A percentile compares a stretch with the other conserved stretches of the same genome.
phyloP scores from a whole-genome alignment of 176 grass and related monocot genomes.

The Poa annua region DNA sequence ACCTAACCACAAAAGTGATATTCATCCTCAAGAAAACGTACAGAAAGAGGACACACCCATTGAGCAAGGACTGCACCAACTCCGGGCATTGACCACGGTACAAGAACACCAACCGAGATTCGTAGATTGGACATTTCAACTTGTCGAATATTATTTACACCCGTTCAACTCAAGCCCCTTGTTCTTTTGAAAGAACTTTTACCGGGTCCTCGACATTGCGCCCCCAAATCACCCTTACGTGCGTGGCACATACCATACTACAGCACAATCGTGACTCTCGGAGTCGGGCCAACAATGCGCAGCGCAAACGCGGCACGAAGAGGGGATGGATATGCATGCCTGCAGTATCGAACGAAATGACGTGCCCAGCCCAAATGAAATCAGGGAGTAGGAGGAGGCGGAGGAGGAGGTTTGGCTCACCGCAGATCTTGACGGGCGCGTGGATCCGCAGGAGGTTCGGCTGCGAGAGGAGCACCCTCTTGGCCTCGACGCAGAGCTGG shows the following conservation, averaged over 20 bases:
- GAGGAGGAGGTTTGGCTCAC: slow-evolving; percentile 32
- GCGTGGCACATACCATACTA: no score
- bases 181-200: not conserved
- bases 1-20: not conserved
- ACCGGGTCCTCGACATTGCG: slow-evolving; percentile 20
- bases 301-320: not conserved
- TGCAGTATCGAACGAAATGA: not conserved
- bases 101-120: no score
- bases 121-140: not conserved
- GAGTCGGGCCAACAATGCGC: not conserved
- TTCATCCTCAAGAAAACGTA: slow-evolving; percentile 26
- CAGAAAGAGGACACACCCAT: slow-evolving; percentile 20
- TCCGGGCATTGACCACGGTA: slow-evolving; percentile 1
- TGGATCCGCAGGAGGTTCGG: slow-evolving; percentile 64
- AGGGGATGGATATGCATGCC: not conserved
- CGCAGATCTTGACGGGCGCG: slow-evolving; percentile 85
- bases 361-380: not conserved
- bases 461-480: slow-evolving; percentile 67
- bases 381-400: not conserved
- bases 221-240: not conserved
- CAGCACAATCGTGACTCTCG: not conserved
- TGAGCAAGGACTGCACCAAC: not conserved
- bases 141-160: not conserved
- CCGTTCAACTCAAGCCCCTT: not conserved
- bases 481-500: slow-evolving; percentile 56